These are phyloP conservation scores for Pyronema domesticum DNA, from an alignment of 495 filamentous ascomycete species.

Conservation along the genomic window DNA sequence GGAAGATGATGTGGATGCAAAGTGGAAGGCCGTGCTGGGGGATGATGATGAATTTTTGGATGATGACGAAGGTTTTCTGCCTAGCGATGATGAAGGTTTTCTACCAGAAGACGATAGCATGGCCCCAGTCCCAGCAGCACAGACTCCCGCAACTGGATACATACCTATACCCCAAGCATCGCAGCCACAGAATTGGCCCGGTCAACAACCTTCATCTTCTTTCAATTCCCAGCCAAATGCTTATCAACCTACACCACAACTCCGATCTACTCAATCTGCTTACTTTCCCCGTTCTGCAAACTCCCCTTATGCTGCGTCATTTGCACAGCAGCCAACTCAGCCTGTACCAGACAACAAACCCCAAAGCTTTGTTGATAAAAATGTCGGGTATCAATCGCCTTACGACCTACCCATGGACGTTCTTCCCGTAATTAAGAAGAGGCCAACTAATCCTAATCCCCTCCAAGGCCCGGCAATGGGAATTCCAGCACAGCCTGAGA, in stretches of 20 bases:
- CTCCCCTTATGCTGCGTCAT: constrained; percentile 22
- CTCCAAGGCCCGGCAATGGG: constrained; percentile 12
- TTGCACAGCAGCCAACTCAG: constrained; percentile 24
- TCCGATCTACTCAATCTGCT: neutral
- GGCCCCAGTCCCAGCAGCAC: constrained; percentile 26
- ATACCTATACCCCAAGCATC: constrained; percentile 23
- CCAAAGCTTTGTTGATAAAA: constrained; percentile 76
- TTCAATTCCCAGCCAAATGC: constrained; percentile 30
- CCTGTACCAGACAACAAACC: constrained; percentile 34
- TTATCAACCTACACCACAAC: constrained; percentile 22
- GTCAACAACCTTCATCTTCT: constrained; percentile 11
- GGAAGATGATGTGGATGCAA: constrained; percentile 51
- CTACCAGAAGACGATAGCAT: constrained; percentile 35
- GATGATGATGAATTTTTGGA: constrained; percentile 54
- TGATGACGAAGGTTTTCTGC: constrained; percentile 45
- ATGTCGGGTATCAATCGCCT: constrained; percentile 78
- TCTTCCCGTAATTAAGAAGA: constrained; percentile 28
- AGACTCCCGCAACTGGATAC: constrained; percentile 21
- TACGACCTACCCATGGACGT: constrained; percentile 91
- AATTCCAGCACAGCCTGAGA: constrained; percentile 25
- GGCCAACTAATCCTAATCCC: constrained; percentile 35
- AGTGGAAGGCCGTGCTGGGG: constrained; percentile 67
- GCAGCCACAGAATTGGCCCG: constrained; percentile 13
- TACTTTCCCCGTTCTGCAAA: constrained; percentile 8
- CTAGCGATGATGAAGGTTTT: constrained; percentile 57